Conservation (phyloP, 2,329 filamentous ascomycete species). For the Aurifilum marmelostoma region DNA sequence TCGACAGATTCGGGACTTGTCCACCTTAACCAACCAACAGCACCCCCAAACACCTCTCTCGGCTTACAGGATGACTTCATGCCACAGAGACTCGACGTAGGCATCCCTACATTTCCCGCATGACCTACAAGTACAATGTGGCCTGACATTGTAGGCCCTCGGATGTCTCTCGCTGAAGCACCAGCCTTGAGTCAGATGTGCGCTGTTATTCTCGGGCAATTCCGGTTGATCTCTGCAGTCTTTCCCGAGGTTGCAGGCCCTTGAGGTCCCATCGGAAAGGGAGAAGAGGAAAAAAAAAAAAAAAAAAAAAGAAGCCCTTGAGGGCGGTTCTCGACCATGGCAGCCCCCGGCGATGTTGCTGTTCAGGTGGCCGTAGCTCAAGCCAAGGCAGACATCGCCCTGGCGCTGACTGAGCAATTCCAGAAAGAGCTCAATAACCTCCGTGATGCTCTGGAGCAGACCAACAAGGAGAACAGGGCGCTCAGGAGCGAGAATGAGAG, state of each 20-base stretch:
- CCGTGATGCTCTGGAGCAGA: slow-evolving; percentile 24
- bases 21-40: neutral
- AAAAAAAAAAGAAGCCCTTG: no score
- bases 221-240: neutral
- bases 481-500: slow-evolving; percentile 25
- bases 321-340: slow-evolving; percentile 1
- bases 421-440: slow-evolving; percentile 27
- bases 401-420: slow-evolving; percentile 26
- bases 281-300: no score
- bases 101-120: slow-evolving; percentile 18
- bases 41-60: neutral
- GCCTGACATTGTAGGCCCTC: slow-evolving; percentile 18
- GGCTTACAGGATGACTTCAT: slow-evolving; percentile 15
- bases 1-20: slow-evolving; percentile 2
- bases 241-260: neutral
- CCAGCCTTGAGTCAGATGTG: neutral
- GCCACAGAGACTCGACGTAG: neutral
- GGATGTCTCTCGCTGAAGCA: neutral
- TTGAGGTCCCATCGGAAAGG: neutral
- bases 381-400: slow-evolving; percentile 27
- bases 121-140: slow-evolving; percentile 12
- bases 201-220: slow-evolving; percentile 17
- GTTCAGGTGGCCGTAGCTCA: slow-evolving; percentile 16
- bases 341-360: slow-evolving; percentile 6
- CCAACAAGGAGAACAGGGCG: slow-evolving; percentile 18